phyloP scores from a whole-genome alignment of 2,329 filamentous ascomycete genomes.

The Ceratocystis lukuohia region DNA sequence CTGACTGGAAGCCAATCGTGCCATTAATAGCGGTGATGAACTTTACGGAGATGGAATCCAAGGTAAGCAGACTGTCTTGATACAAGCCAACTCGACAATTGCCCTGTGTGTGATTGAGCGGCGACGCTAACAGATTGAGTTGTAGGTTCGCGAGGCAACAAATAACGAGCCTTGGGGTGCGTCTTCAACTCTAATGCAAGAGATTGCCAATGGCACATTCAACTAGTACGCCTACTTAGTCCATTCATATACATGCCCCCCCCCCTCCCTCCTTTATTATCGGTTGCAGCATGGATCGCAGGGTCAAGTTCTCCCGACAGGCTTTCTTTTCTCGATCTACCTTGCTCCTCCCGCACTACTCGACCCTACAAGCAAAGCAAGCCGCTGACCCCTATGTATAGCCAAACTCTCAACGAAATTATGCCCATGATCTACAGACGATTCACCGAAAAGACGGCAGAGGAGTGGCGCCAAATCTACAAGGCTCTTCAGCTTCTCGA shows the following conservation, averaged over 20 bases:
- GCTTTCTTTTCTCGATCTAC: background rate
- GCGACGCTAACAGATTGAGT: constrained; percentile 2
- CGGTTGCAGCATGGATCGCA: background rate
- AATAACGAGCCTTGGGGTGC: constrained; percentile 98
- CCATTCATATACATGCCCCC: no score
- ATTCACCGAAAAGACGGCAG: constrained; percentile 94
- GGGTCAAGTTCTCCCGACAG: background rate
- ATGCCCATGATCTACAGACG: constrained; percentile 99
- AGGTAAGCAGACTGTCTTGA: constrained; percentile 31
- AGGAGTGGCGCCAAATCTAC: constrained; percentile 99
- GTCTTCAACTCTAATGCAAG: constrained; percentile 77
- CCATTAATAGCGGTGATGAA: constrained; percentile 75
- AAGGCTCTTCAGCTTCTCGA: constrained; percentile 94
- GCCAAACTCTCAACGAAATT: constrained; percentile 94
- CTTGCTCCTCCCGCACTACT: background rate
- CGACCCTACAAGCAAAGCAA: background rate
- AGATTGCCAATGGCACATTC: constrained; percentile 94
- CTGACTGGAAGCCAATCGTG: constrained; percentile 23
- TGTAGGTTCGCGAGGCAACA: constrained; percentile 84
- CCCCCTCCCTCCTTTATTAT: background rate
- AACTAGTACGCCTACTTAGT: constrained; percentile 60
- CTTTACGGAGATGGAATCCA: constrained; percentile 83
- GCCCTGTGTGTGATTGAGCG: background rate
- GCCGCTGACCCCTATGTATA: constrained; percentile 28
- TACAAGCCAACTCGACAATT: background rate